phyloP scores from a whole-genome alignment of 1,284 basidiomycete species.

The Ganoderma leucocontextum region DNA sequence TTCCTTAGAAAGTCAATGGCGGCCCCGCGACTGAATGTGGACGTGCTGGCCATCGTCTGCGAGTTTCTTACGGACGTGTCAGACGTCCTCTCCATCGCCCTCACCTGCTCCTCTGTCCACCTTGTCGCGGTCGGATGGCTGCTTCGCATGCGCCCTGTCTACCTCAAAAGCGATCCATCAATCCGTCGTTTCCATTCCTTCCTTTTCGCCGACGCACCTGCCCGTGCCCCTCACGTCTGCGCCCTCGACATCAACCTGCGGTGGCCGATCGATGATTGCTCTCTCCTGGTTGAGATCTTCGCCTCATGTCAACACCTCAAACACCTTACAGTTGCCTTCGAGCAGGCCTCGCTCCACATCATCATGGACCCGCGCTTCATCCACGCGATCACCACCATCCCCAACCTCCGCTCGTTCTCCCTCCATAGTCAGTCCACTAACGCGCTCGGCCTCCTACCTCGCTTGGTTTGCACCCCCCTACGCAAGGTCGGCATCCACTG shows the following conservation, averaged over 20 bases:
- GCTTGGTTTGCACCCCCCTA: too few relatives aligned
- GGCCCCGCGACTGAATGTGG: not conserved
- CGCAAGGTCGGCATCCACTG: too few relatives aligned
- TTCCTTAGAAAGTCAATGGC: not conserved
- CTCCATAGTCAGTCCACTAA: not conserved
- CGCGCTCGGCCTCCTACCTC: not conserved
- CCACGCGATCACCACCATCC: not conserved
- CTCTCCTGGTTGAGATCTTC: not conserved
- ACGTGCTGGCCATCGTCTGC: not conserved
- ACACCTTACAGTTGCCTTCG: not conserved
- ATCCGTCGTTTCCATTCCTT: constrained; percentile 2
- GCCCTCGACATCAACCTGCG: not conserved
- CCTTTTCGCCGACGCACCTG: not conserved
- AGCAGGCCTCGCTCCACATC: not conserved
- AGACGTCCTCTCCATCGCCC: not conserved
- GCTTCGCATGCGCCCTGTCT: not conserved
- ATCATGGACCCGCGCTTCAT: not conserved
- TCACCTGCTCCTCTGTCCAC: not conserved
- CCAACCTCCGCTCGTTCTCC: not conserved
- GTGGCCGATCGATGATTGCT: not conserved
- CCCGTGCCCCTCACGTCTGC: not conserved
- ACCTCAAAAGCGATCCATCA: not conserved
- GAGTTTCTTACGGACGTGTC: not conserved
- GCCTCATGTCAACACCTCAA: not conserved
- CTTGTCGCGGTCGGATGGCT: not conserved